Percentiles rank a stretch among this genome's conserved stretches.
Conservation (phyloP, 495 filamentous ascomycete species). For the Talaromyces proteolyticus region DNA sequence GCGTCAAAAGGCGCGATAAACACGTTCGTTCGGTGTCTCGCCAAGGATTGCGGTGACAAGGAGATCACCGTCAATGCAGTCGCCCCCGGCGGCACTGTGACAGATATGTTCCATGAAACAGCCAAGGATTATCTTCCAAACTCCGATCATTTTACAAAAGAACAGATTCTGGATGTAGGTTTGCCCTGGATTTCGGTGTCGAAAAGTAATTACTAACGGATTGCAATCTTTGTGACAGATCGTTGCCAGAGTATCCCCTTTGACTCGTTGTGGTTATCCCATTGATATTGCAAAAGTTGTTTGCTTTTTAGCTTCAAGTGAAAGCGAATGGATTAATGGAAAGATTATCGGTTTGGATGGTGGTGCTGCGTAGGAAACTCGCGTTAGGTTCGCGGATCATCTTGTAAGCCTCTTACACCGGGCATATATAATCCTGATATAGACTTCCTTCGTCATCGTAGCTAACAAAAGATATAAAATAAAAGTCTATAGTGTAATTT, state of each 20-base stretch:
- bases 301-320: constrained; percentile 47
- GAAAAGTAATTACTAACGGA: not conserved
- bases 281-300: constrained; percentile 60
- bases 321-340: constrained; percentile 56
- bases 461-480: no score
- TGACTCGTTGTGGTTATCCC: constrained; percentile 54
- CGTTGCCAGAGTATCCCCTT: constrained; percentile 45
- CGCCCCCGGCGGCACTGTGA: constrained; percentile 61
- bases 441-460: no score
- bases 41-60: constrained; percentile 42
- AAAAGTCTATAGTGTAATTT: no score
- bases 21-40: constrained; percentile 48
- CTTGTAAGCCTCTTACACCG: no score
- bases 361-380: constrained; percentile 5
- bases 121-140: constrained; percentile 58
- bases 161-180: no score
- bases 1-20: constrained; percentile 54
- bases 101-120: constrained; percentile 65
- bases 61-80: constrained; percentile 62
- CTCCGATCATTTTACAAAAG: no score
- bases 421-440: no score
- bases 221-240: not conserved
- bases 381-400: no score
- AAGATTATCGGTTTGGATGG: constrained; percentile 2
- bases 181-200: no score